phyloP scores from a whole-genome alignment of 2,329 filamentous ascomycete genomes.

The Knoxdaviesia proteae region DNA sequence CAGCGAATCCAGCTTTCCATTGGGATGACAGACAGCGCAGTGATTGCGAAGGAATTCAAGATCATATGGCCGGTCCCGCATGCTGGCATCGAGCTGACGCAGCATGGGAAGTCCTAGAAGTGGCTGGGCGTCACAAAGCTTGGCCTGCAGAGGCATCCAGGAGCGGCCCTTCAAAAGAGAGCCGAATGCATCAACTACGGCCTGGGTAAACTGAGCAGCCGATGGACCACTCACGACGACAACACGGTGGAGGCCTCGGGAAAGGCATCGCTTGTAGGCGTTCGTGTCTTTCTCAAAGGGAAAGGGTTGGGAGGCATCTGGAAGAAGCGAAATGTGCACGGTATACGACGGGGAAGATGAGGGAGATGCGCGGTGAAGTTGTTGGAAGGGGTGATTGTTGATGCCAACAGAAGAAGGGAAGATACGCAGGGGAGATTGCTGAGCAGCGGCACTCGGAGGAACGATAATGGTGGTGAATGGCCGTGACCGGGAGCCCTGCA shows the following conservation, averaged over 20 bases:
- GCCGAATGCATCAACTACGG: conserved; percentile 27
- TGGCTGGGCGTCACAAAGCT: conserved; percentile 32
- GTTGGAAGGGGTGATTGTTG: background rate
- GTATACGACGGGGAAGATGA: conserved; percentile 23
- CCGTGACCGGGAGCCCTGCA: too few relatives aligned
- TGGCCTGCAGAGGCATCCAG: conserved; percentile 38
- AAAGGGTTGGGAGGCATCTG: conserved; percentile 30
- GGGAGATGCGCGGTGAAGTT: conserved; percentile 1
- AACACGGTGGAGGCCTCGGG: conserved; percentile 36
- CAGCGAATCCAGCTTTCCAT: conserved; percentile 34
- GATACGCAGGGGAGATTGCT: too few relatives aligned
- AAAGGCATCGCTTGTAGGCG: conserved; percentile 39
- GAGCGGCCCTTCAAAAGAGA: conserved; percentile 24
- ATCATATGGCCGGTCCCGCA: conserved; percentile 23
- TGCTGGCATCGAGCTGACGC: conserved; percentile 23
- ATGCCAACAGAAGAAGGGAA: too few relatives aligned
- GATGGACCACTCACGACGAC: conserved; percentile 29
- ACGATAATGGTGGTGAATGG: too few relatives aligned
- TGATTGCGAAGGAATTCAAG: conserved; percentile 28
- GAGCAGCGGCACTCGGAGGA: too few relatives aligned
- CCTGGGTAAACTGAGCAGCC: conserved; percentile 24
- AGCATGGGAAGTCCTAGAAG: conserved; percentile 38
- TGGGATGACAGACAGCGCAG: conserved; percentile 33
- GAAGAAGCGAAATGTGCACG: conserved; percentile 37
- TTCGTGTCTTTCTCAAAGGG: conserved; percentile 41